Conservation (phyloP, 2,329 filamentous ascomycete genomes). For the Rhynchosporium agropyri region DNA sequence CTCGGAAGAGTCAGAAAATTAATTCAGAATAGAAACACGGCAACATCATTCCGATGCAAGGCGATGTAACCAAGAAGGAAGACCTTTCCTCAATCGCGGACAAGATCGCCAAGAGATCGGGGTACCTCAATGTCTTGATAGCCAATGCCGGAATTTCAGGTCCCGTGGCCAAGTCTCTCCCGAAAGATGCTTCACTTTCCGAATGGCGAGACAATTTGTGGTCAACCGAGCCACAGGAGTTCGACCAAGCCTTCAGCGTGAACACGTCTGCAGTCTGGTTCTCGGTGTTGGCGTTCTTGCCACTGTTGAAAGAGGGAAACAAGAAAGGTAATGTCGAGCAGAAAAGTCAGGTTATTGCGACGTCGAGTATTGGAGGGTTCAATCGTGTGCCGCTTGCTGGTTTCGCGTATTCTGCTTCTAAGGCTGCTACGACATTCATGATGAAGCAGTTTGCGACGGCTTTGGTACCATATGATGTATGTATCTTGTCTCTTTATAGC, state of each 20-base stretch:
- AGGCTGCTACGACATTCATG: conserved; percentile 71
- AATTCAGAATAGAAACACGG: conserved; percentile 25
- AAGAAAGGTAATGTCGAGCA: conserved; percentile 45
- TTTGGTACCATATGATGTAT: conserved; percentile 62
- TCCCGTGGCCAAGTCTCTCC: conserved; percentile 42
- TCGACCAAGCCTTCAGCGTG: conserved; percentile 60
- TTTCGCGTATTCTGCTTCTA: conserved; percentile 77
- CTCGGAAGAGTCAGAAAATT: background rate
- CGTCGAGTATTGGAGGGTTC: conserved; percentile 47
- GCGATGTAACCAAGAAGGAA: conserved; percentile 64
- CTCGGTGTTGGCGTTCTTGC: conserved; percentile 68
- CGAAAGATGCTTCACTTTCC: conserved; percentile 39
- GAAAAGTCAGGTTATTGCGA: background rate
- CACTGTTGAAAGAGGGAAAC: conserved; percentile 66
- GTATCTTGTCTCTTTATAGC: conserved; percentile 42
- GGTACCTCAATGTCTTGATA: conserved; percentile 62
- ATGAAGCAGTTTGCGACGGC: conserved; percentile 69
- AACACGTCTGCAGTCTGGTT: conserved; percentile 70
- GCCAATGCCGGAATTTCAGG: conserved; percentile 62
- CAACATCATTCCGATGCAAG: conserved; percentile 41
- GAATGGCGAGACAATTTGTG: conserved; percentile 48
- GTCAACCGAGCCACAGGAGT: conserved; percentile 61
- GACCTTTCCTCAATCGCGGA: conserved; percentile 59
- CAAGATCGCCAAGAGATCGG: conserved; percentile 56
- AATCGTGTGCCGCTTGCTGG: conserved; percentile 73